Evolutionary conservation across 139 green algal genomes (phyloP).

Genomic region (Chlamydomonas asymmetrica): DNA sequence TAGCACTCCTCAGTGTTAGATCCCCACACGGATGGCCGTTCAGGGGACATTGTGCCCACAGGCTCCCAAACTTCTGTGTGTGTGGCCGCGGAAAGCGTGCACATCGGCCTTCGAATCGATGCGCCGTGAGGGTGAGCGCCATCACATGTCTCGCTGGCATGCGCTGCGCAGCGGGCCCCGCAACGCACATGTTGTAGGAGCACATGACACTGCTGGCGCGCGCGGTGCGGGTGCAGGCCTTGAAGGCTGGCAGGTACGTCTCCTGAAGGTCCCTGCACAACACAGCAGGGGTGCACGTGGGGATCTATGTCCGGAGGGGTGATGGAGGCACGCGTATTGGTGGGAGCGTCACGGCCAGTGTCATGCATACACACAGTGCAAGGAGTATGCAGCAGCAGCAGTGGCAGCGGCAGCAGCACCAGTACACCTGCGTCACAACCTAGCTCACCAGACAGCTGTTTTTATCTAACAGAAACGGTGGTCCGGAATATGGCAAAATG

Average conservation of each 20-base stretch:
- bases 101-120: no score
- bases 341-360: not conserved
- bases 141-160: not conserved
- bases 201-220: constrained; percentile 43
- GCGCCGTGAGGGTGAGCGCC: no score
- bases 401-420: not conserved
- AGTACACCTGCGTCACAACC: not conserved
- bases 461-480: not conserved
- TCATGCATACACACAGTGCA: not conserved
- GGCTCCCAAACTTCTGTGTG: no score
- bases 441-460: no score
- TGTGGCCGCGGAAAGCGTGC: no score
- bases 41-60: no score
- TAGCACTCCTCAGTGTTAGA: not conserved
- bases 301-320: not conserved
- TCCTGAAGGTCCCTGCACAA: constrained; percentile 38
- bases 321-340: not conserved
- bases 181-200: constrained; percentile 42
- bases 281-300: not conserved
- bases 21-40: no score
- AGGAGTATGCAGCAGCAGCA: not conserved
- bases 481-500: not conserved
- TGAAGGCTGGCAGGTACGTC: constrained; percentile 47
- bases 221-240: constrained; percentile 33
- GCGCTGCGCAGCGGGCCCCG: not conserved